Percentiles rank a stretch among this genome's conserved stretches.
Evolutionary conservation across 2,329 filamentous ascomycete genomes (phyloP).

Genomic region (Hirsutella rhossiliensis): DNA sequence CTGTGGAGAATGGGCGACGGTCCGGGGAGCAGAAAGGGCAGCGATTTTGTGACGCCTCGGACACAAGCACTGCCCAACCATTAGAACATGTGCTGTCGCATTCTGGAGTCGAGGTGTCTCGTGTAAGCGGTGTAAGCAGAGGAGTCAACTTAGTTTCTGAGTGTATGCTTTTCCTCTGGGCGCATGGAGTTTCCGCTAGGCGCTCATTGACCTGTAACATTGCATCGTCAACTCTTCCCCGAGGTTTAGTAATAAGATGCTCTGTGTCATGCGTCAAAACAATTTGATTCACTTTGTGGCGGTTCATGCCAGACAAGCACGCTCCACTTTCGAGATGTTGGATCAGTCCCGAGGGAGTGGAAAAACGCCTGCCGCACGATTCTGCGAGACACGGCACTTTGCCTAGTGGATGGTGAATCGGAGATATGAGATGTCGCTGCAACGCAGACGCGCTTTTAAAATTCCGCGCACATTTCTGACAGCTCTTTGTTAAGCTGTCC

Average conservation of each 20-base stretch:
- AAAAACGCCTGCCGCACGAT: conserved; percentile 4
- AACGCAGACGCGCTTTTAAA: too few relatives aligned
- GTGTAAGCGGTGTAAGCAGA: background rate
- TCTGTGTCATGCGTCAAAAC: conserved; percentile 4
- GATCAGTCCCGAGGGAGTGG: conserved; percentile 5
- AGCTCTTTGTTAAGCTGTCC: too few relatives aligned
- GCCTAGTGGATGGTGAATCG: conserved; percentile 5
- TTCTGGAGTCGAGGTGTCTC: background rate
- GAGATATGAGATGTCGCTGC: too few relatives aligned
- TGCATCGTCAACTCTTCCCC: background rate
- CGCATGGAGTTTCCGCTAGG: background rate
- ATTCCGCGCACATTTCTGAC: too few relatives aligned
- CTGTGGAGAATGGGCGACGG: background rate
- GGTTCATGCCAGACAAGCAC: conserved; percentile 6
- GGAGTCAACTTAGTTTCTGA: background rate
- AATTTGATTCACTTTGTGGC: conserved; percentile 1
- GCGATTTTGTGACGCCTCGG: background rate
- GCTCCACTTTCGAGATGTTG: conserved; percentile 6
- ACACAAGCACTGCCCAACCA: background rate
- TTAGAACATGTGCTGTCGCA: background rate
- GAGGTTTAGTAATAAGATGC: conserved; percentile 1
- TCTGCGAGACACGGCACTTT: conserved; percentile 3
- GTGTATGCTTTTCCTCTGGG: background rate
- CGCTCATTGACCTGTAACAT: background rate
- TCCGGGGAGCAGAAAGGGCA: background rate